Conservation (phyloP, 2,329 filamentous ascomycete genomes). For the Fusarium neocosmosporiellum region DNA sequence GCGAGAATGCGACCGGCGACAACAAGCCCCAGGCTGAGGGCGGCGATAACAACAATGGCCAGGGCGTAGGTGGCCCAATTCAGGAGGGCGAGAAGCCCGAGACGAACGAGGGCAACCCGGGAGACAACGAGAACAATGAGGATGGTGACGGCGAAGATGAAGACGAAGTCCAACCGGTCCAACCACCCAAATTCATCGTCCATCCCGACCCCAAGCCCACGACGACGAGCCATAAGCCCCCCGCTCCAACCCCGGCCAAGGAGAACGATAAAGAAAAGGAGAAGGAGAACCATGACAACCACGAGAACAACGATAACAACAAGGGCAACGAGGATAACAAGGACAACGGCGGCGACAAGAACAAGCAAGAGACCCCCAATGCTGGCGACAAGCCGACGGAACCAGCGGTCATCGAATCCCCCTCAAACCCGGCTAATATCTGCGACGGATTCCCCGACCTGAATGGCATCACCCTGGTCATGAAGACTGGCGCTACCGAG, state of each 20-base stretch:
- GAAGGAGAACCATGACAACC: neutral
- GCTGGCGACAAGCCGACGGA: neutral
- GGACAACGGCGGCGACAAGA: neutral
- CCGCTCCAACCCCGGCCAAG: neutral
- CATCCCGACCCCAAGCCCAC: neutral
- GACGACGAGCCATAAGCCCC: neutral
- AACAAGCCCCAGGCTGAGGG: neutral
- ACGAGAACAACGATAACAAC: neutral
- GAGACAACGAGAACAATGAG: neutral
- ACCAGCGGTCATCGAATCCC: conserved; percentile 15
- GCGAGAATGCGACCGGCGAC: neutral
- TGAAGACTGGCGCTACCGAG: conserved; percentile 71
- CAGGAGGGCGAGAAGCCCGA: conserved; percentile 6
- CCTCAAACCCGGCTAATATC: conserved; percentile 25
- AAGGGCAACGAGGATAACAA: neutral
- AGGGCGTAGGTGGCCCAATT: neutral
- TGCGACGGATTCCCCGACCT: conserved; percentile 57
- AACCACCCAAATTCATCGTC: neutral
- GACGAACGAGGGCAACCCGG: conserved; percentile 1
- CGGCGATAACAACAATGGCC: conserved; percentile 8
- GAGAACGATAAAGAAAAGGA: conserved; percentile 8
- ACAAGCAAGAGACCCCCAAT: neutral
- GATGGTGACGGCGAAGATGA: conserved; percentile 12
- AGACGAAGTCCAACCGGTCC: neutral
- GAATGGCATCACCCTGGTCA: conserved; percentile 60